Evolutionary conservation across 2,329 filamentous ascomycete genomes (phyloP), one percentile per base, ranked within the genome.

Genomic region (Gnomoniopsis sp.): DNA sequence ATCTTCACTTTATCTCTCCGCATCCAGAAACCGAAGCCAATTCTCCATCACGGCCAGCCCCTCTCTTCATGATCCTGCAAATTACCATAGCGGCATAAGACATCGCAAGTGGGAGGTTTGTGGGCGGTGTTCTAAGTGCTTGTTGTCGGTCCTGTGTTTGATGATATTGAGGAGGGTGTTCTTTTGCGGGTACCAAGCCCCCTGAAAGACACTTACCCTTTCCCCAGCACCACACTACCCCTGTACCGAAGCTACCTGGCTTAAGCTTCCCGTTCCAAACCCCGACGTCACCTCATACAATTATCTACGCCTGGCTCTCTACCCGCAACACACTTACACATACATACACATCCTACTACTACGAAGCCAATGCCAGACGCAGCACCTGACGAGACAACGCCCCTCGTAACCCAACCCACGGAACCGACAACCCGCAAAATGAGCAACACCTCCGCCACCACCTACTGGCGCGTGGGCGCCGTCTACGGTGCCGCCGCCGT

Each of bases 401-500:
- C 58, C 6, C 58, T 57, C 15, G 3, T 57, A 1, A 7, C 15
- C 4, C 48, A 49, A 21, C 46, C 21, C 15, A 19, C 44, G 23
- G 12, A 11, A 47, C 10, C 21, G 23, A 7, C 21, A 23, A 3
- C 33, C 14, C 52, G 26, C 30, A 34, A 36, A 19, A 70, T 66
- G 64, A 70, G 65, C 65, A 63, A 63, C 62, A 64, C 64, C 58
- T 65, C 70, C 56, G 84, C 59, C 21, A 43, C 59, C 44, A 57
- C 60, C 21, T 62, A 85, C 75, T 88, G 82, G 81, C 84, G 80
- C 44, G 72, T 87, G 54, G 86, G 84, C 61, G 85, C 82, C 67
- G 69, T 88, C 54, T 86, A 81, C 67, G 86, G 85, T 70, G 86
- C 85, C 11, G 74, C 80, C 4, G 80, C 81, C 67, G 86, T 89